Evolutionary conservation across 345 rosid genomes (phyloP).

Genomic region (Zanthoxylum bungeanum): DNA sequence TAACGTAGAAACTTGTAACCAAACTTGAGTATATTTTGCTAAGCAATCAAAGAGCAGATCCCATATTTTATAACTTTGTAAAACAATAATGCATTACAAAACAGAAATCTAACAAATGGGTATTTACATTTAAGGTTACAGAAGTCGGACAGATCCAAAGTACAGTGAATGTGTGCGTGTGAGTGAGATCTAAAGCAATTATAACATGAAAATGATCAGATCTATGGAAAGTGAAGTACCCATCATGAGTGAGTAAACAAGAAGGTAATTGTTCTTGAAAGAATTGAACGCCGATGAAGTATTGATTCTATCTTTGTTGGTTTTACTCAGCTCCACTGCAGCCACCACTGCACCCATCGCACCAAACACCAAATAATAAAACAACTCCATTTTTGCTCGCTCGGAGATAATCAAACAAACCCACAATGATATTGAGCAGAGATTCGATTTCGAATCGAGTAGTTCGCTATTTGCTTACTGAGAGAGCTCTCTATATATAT

Average conservation of each 20-base stretch:
- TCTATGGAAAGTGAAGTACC: constrained; percentile 34
- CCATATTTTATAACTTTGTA: too few species aligned
- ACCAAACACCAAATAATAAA: constrained; percentile 67
- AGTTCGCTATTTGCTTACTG: too few species aligned
- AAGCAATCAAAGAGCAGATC: neutral
- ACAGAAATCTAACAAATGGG: neutral
- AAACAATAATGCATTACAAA: too few species aligned
- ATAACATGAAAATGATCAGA: neutral
- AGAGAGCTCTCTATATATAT: neutral
- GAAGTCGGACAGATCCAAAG: constrained; percentile 14
- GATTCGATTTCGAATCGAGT: too few species aligned
- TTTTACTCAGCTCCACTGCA: constrained; percentile 67
- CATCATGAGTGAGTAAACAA: constrained; percentile 95
- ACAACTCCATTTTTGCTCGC: constrained; percentile 55
- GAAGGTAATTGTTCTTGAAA: constrained; percentile 82
- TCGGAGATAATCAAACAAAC: neutral
- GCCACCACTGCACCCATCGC: constrained; percentile 62
- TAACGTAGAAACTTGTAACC: neutral
- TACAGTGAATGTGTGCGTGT: neutral
- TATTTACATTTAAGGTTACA: too few species aligned
- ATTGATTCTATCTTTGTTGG: constrained; percentile 65
- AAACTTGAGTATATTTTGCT: neutral
- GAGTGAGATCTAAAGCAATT: constrained; percentile 5
- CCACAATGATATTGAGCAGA: neutral
- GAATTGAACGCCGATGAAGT: constrained; percentile 74